Evolutionary conservation across 306 rosid genomes (phyloP).

Genomic region (Lathyrus sativus): DNA sequence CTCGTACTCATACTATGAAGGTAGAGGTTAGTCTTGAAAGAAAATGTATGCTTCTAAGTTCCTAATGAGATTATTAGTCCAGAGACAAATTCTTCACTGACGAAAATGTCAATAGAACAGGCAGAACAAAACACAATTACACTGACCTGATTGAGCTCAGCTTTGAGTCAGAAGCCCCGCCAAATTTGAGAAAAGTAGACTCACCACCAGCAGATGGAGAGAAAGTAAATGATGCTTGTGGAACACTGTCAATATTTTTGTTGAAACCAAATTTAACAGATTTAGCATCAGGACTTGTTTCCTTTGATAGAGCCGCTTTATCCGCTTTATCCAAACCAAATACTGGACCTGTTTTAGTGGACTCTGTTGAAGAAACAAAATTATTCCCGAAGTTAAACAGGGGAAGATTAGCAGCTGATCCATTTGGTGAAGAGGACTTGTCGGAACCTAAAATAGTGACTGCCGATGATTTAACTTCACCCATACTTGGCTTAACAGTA

Average conservation of each 20-base stretch:
- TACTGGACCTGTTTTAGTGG: conserved; percentile 29
- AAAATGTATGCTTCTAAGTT: conserved; percentile 1
- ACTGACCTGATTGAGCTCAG: conserved; percentile 58
- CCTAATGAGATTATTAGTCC: conserved; percentile 7
- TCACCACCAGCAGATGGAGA: conserved; percentile 44
- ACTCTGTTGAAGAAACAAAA: conserved; percentile 33
- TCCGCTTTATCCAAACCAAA: conserved; percentile 44
- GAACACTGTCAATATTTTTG: conserved; percentile 41
- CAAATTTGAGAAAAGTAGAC: conserved; percentile 39
- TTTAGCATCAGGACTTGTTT: conserved; percentile 40
- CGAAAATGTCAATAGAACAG: conserved; percentile 2
- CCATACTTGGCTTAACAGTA: conserved; percentile 35
- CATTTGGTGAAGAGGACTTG: conserved; percentile 37
- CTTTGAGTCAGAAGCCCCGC: conserved; percentile 44
- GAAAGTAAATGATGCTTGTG: conserved; percentile 41
- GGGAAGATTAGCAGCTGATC: conserved; percentile 38
- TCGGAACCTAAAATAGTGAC: conserved; percentile 45
- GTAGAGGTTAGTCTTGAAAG: background rate
- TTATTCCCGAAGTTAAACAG: conserved; percentile 38
- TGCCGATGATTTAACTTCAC: conserved; percentile 12
- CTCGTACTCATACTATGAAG: background rate
- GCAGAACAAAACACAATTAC: conserved; percentile 10
- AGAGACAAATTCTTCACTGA: background rate
- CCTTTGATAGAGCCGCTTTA: conserved; percentile 44
- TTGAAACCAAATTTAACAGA: conserved; percentile 38